Conservation (phyloP, 2,329 filamentous ascomycete genomes). For the Talaromyces sp. region DNA sequence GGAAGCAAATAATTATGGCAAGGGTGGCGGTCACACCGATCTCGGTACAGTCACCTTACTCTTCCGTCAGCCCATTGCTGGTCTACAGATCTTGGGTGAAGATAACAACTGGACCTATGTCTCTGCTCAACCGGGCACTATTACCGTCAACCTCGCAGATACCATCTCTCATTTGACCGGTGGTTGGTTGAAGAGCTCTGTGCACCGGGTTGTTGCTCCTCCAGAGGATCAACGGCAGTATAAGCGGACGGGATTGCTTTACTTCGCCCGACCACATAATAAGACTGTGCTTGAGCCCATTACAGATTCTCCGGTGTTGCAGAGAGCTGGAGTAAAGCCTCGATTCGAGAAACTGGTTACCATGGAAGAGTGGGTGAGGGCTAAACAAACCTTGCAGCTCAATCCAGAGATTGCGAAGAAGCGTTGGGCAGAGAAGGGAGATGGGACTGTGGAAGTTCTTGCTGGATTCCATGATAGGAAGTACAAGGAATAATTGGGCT, state of each 20-base stretch:
- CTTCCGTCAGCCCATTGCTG: constrained; percentile 58
- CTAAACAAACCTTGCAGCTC: constrained; percentile 38
- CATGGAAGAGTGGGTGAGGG: constrained; percentile 46
- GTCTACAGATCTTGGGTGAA: constrained; percentile 54
- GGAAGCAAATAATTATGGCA: constrained; percentile 43
- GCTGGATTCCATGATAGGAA: constrained; percentile 29
- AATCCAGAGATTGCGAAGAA: constrained; percentile 38
- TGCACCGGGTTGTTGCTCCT: constrained; percentile 51
- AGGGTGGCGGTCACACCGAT: constrained; percentile 54
- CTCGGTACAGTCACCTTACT: constrained; percentile 55
- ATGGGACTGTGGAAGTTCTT: constrained; percentile 41
- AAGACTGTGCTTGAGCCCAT: constrained; percentile 22
- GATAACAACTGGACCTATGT: constrained; percentile 52
- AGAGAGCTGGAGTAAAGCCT: constrained; percentile 28
- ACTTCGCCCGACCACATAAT: constrained; percentile 42
- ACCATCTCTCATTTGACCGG: constrained; percentile 50
- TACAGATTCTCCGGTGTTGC: constrained; percentile 29
- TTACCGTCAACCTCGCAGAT: constrained; percentile 53
- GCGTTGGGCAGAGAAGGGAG: constrained; percentile 27
- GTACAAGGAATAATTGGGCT: constrained; percentile 22
- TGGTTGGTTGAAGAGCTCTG: constrained; percentile 48
- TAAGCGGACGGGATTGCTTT: constrained; percentile 44
- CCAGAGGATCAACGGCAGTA: constrained; percentile 47
- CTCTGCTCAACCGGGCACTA: constrained; percentile 47
- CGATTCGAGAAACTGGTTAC: constrained; percentile 43